Evolutionary conservation across 2,329 filamentous ascomycete genomes (phyloP).

Genomic region (Calonectria pseudoturangicola): DNA sequence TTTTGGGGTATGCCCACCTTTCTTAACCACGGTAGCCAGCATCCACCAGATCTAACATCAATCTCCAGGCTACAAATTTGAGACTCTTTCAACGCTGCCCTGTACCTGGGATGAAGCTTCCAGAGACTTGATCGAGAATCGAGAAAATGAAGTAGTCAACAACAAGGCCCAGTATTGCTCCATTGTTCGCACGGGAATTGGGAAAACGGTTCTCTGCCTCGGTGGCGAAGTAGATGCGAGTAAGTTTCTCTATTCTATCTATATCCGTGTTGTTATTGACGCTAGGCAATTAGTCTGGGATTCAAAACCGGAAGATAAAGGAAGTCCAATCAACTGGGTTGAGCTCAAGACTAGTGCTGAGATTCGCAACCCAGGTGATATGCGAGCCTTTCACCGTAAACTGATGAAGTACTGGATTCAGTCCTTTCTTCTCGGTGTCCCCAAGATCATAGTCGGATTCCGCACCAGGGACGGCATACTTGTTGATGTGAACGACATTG

Average conservation of each 20-base stretch:
- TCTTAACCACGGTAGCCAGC: not conserved
- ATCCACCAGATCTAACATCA: not conserved
- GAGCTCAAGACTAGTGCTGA: conserved; percentile 94
- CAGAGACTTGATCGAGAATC: conserved; percentile 85
- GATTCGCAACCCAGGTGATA: conserved; percentile 80
- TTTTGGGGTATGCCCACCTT: conserved; percentile 83
- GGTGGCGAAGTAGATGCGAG: conserved; percentile 96
- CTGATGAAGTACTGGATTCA: conserved; percentile 98
- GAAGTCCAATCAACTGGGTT: conserved; percentile 89
- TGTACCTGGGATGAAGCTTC: conserved; percentile 82
- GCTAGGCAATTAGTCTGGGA: conserved; percentile 80
- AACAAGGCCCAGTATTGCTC: conserved; percentile 98
- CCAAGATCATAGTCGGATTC: conserved; percentile 93
- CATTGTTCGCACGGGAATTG: conserved; percentile 91
- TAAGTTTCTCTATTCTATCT: conserved; percentile 62
- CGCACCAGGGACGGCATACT: conserved; percentile 84
- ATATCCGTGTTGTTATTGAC: conserved; percentile 20
- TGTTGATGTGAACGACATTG: conserved; percentile 83
- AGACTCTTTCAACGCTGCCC: conserved; percentile 87
- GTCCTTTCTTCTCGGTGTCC: conserved; percentile 94
- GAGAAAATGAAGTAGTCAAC: conserved; percentile 83
- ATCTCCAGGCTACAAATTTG: conserved; percentile 92
- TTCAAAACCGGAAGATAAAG: conserved; percentile 79
- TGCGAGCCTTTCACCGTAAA: conserved; percentile 88
- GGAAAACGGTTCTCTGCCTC: conserved; percentile 82